These are phyloP conservation scores for Linnemannia exigua DNA, from an alignment of 192 early-diverging fungal genomes.

Conservation along the genomic window DNA sequence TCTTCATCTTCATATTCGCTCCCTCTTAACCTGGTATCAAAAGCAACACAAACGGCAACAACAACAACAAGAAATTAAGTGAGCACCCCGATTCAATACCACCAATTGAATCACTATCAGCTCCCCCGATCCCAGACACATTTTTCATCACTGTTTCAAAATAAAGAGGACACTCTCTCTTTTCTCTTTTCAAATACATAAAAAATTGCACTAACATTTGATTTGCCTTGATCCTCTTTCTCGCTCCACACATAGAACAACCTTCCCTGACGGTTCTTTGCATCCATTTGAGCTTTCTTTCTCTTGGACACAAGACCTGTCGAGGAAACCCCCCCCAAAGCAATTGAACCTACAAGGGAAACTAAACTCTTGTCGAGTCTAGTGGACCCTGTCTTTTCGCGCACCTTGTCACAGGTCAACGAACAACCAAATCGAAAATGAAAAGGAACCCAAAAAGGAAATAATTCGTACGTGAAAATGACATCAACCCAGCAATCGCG, in stretches of 20 bases:
- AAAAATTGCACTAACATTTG: too few species aligned
- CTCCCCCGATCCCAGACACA: not conserved
- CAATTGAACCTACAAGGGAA: too few species aligned
- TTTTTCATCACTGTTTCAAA: not conserved
- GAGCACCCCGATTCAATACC: not conserved
- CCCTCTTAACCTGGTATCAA: too few species aligned
- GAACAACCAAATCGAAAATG: not conserved
- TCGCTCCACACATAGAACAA: too few species aligned
- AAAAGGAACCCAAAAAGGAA: not conserved
- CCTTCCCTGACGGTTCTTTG: too few species aligned
- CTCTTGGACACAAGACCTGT: not conserved
- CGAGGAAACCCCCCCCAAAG: too few species aligned
- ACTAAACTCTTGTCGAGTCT: not conserved
- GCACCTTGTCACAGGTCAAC: not conserved
- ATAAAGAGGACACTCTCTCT: not conserved
- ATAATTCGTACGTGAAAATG: conserved; percentile 25
- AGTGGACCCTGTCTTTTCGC: not conserved
- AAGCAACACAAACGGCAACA: too few species aligned
- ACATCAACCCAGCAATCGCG: conserved; percentile 21
- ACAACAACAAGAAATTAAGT: not conserved
- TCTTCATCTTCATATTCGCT: too few species aligned
- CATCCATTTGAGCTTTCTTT: too few species aligned
- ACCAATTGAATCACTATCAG: not conserved
- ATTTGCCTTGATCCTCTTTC: too few species aligned
- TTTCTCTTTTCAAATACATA: not conserved